These are phyloP conservation scores for Paradendryphiella salina DNA, from an alignment of 2,329 filamentous ascomycete genomes.

Conservation along the genomic window DNA sequence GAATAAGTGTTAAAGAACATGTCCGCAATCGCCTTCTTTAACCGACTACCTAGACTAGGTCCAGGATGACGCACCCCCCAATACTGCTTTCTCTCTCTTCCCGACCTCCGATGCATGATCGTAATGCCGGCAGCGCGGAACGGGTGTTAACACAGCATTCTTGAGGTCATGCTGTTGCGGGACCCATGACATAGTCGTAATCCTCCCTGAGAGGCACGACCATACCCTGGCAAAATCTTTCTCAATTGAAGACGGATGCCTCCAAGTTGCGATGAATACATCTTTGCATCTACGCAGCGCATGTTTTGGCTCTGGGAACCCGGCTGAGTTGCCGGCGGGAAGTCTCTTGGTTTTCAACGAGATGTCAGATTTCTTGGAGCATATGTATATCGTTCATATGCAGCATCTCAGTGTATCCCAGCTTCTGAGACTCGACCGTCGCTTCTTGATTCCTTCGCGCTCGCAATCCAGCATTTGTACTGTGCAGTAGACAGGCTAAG, in stretches of 20 bases:
- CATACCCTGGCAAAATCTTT: not conserved
- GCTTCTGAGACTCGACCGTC: too few relatives aligned
- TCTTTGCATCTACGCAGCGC: too few relatives aligned
- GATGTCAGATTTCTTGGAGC: too few relatives aligned
- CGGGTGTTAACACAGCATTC: not conserved
- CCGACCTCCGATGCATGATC: not conserved
- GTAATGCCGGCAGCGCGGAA: not conserved
- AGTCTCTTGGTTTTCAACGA: too few relatives aligned
- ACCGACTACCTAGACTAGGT: not conserved
- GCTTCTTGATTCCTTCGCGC: too few relatives aligned
- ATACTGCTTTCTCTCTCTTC: not conserved
- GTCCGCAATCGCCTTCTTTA: not conserved
- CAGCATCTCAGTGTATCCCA: too few relatives aligned
- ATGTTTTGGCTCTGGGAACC: too few relatives aligned
- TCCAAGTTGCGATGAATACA: not conserved
- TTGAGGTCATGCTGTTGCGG: not conserved
- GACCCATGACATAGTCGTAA: not conserved
- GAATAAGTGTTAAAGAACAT: not conserved
- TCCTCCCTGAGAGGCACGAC: not conserved
- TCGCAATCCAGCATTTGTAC: too few relatives aligned
- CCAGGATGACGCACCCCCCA: not conserved
- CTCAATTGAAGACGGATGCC: not conserved
- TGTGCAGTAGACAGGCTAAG: too few relatives aligned
- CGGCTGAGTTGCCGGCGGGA: too few relatives aligned
- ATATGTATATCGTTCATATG: too few relatives aligned